Evolutionary conservation across 495 filamentous ascomycete genomes (phyloP).

Genomic region (Trichocladium antarcticum): DNA sequence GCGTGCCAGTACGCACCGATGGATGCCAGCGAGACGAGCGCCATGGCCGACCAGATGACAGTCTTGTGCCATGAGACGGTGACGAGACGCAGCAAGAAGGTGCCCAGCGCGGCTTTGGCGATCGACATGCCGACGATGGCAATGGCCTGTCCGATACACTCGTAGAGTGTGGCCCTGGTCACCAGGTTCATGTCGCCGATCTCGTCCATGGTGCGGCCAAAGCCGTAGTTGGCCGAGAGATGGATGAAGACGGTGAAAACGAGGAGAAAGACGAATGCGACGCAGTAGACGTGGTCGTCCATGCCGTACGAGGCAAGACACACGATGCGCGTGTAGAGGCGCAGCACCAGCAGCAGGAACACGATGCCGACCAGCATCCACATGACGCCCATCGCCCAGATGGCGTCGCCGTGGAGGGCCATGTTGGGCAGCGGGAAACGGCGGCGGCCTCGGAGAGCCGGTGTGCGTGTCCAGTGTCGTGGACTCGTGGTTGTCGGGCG

Average conservation of each 20-base stretch:
- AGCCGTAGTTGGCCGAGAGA: slow-evolving; percentile 23
- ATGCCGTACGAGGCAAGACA: slow-evolving; percentile 23
- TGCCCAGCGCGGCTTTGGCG: slow-evolving; percentile 32
- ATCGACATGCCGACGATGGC: slow-evolving; percentile 31
- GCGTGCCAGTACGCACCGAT: slow-evolving; percentile 16
- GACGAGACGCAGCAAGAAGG: slow-evolving; percentile 33
- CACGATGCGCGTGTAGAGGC: slow-evolving; percentile 26
- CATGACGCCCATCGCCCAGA: slow-evolving; percentile 13
- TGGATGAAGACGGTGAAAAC: slow-evolving; percentile 23
- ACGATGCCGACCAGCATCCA: slow-evolving; percentile 17
- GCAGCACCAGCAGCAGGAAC: slow-evolving; percentile 15
- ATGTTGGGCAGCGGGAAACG: not conserved
- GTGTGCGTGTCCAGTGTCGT: no score
- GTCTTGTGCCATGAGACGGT: slow-evolving; percentile 25
- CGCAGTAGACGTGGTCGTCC: slow-evolving; percentile 27
- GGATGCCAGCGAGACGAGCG: slow-evolving; percentile 7
- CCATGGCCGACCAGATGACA: slow-evolving; percentile 26
- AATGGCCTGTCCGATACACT: slow-evolving; percentile 32
- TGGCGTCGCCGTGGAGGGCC: slow-evolving; percentile 8
- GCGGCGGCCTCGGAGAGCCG: not conserved
- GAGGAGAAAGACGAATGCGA: slow-evolving; percentile 21
- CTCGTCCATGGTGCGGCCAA: slow-evolving; percentile 25
- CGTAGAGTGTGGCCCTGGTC: slow-evolving; percentile 26
- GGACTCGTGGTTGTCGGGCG: not conserved
- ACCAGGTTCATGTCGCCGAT: slow-evolving; percentile 19